phyloP scores from a whole-genome alignment of 371 early-diverging fungal species.

The Mucor irregularis region DNA sequence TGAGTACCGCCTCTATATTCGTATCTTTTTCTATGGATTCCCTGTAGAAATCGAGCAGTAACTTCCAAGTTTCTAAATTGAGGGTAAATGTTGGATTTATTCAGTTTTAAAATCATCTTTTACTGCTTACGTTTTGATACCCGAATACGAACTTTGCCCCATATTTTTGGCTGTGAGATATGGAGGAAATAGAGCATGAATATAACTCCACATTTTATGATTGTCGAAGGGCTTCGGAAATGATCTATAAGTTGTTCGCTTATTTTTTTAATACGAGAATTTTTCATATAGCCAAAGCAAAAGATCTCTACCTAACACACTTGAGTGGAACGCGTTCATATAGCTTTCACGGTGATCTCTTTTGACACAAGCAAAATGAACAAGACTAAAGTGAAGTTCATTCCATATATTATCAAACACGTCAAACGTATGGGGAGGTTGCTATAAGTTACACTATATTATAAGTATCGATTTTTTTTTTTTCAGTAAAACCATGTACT shows the following conservation, averaged over 20 bases:
- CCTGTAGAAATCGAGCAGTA: constrained; percentile 17
- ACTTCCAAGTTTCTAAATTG: constrained; percentile 6
- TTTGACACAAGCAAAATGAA: constrained; percentile 26
- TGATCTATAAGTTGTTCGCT: background rate
- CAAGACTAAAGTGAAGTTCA: constrained; percentile 17
- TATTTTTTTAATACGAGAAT: background rate
- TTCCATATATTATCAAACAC: constrained; percentile 23
- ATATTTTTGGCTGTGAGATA: constrained; percentile 20
- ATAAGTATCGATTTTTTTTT: background rate
- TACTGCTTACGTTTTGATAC: constrained; percentile 16
- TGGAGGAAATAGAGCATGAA: constrained; percentile 25
- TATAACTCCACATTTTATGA: constrained; percentile 1
- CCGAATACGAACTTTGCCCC: constrained; percentile 23
- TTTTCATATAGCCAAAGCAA: background rate
- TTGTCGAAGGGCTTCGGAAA: background rate
- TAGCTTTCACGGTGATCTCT: constrained; percentile 6
- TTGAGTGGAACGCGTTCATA: constrained; percentile 14
- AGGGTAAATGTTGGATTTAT: background rate
- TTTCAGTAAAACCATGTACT: background rate
- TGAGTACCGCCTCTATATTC: constrained; percentile 17
- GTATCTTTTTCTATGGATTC: constrained; percentile 7
- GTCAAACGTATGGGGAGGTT: constrained; percentile 7
- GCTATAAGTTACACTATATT: constrained; percentile 4
- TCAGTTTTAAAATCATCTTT: background rate
- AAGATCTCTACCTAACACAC: constrained; percentile 10